Evolutionary conservation across 1,139 yeast species (phyloP).

Genomic region (Candida buenavistaensis): DNA sequence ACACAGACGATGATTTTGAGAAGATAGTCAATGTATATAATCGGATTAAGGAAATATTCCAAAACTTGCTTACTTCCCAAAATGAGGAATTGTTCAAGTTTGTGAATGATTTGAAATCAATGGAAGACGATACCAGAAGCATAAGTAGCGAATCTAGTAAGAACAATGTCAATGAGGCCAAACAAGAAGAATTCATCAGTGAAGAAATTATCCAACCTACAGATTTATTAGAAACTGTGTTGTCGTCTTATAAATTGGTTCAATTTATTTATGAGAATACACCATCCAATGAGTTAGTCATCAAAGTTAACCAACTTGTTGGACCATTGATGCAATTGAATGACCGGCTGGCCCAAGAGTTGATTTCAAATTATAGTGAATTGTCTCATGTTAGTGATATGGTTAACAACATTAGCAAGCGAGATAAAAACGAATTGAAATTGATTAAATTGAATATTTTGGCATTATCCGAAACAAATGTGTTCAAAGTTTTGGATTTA

Average conservation of each 20-base stretch:
- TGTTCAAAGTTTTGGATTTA: slow-evolving; percentile 18
- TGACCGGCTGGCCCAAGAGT: slow-evolving; percentile 23
- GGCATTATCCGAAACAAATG: slow-evolving; percentile 20
- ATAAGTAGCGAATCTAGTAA: not conserved
- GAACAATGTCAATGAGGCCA: slow-evolving; percentile 8
- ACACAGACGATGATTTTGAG: slow-evolving; percentile 11
- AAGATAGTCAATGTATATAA: slow-evolving; percentile 18
- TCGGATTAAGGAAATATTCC: slow-evolving; percentile 20
- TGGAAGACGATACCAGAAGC: slow-evolving; percentile 7
- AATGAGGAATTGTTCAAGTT: slow-evolving; percentile 26
- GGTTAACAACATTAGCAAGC: slow-evolving; percentile 25
- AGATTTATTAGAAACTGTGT: slow-evolving; percentile 38
- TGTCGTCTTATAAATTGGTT: slow-evolving; percentile 30
- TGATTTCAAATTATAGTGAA: slow-evolving; percentile 26
- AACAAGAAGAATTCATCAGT: slow-evolving; percentile 23
- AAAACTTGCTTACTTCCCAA: slow-evolving; percentile 23
- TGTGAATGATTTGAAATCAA: slow-evolving; percentile 24
- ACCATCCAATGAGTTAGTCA: slow-evolving; percentile 8
- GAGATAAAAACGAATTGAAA: slow-evolving; percentile 26
- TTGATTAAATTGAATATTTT: slow-evolving; percentile 25
- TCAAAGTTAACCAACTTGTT: slow-evolving; percentile 8
- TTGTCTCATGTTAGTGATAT: slow-evolving; percentile 20
- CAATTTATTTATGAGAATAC: slow-evolving; percentile 32
- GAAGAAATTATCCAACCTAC: slow-evolving; percentile 38
- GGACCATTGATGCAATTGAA: slow-evolving; percentile 20